Percentiles rank a stretch among this genome's conserved stretches.
These are phyloP conservation scores for Xerocomus amazonicus DNA, from an alignment of 1,284 basidiomycete species.

Conservation along the genomic window DNA sequence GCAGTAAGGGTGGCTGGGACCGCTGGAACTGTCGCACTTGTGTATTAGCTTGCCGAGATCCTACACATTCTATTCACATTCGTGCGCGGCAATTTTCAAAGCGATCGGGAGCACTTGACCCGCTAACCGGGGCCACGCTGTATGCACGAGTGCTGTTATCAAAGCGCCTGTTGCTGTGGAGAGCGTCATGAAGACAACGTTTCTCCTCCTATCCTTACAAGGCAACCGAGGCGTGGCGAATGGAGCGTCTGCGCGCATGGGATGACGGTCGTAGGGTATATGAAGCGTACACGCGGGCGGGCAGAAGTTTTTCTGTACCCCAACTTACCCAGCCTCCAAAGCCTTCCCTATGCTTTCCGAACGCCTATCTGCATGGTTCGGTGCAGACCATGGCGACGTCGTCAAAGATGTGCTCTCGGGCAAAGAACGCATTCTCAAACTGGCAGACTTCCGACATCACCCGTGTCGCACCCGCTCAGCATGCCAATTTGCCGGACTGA, in stretches of 20 bases:
- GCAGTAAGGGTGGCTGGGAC: too few relatives aligned
- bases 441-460: constrained; percentile 4
- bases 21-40: too few relatives aligned
- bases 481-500: constrained; percentile 24
- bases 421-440: constrained; percentile 23
- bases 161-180: constrained; percentile 3
- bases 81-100: too few relatives aligned
- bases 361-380: constrained; percentile 12
- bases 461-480: constrained; percentile 14
- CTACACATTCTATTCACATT: too few relatives aligned
- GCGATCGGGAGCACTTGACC: too few relatives aligned
- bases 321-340: background rate
- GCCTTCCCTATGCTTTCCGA: constrained; percentile 12
- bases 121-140: background rate
- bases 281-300: constrained; percentile 10
- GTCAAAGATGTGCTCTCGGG: constrained; percentile 26
- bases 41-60: too few relatives aligned
- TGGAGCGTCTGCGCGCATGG: background rate
- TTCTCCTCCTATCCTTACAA: constrained; percentile 5
- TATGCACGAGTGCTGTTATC: background rate
- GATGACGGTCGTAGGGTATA: constrained; percentile 12
- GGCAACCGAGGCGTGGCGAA: constrained; percentile 1
- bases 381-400: constrained; percentile 3
- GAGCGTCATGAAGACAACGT: constrained; percentile 21
- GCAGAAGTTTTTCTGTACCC: background rate